A percentile compares a stretch with the other conserved stretches of the same genome.
These are phyloP conservation scores for Xanthoceras sorbifolium DNA, from an alignment of 345 rosid genomes.

Conservation along the genomic window DNA sequence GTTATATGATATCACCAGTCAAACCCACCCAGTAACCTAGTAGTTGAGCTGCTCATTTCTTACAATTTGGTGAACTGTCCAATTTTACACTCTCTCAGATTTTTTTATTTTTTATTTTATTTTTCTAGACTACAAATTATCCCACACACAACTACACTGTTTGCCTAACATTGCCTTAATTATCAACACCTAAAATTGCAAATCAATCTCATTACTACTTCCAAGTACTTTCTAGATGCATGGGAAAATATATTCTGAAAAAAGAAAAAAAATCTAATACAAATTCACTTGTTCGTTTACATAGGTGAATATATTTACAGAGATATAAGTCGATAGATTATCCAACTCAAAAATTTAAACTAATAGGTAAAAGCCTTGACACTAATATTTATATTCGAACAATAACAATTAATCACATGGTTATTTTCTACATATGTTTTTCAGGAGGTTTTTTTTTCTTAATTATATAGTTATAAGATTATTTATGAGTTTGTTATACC, in stretches of 20 bases:
- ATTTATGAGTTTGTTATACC: too few relatives aligned
- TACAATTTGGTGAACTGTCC: slow-evolving; percentile 32
- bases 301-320: too few relatives aligned
- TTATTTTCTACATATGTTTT: background rate
- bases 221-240: slow-evolving; percentile 2
- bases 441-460: background rate
- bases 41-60: slow-evolving; percentile 41
- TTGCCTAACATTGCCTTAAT: slow-evolving; percentile 22
- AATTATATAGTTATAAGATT: too few relatives aligned
- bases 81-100: slow-evolving; percentile 16
- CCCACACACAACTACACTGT: slow-evolving; percentile 22
- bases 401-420: background rate
- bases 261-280: background rate
- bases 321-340: too few relatives aligned
- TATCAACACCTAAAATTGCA: background rate
- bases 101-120: background rate
- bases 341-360: background rate
- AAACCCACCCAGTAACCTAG: slow-evolving; percentile 10
- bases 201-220: slow-evolving; percentile 5
- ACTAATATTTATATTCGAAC: background rate
- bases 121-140: background rate
- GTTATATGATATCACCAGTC: slow-evolving; percentile 19
- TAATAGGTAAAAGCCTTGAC: too few relatives aligned
- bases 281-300: too few relatives aligned
- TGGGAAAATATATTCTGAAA: background rate